Evolutionary conservation across 805 yeast genomes (phyloP), one percentile per base, ranked within the genome.

Genomic region (Komagataella kurtzmanii): DNA sequence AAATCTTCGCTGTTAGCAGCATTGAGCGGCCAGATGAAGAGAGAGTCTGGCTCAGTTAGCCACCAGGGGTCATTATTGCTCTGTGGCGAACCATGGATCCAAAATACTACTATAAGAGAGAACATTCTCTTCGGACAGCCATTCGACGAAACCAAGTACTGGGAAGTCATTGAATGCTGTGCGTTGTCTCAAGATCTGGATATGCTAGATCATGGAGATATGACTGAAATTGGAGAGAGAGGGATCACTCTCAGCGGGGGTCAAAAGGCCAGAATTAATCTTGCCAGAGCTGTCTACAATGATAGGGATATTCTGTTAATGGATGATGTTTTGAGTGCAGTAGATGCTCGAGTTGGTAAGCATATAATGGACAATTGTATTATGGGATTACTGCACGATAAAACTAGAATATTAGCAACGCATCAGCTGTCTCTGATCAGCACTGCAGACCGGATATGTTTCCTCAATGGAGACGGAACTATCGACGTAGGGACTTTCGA

Each of bases 381-480:
- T 47, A 56, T 75, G 54, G 89, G 86, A 0, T 54, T 79, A 24
- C 61, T 88, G 54, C 66, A 68, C 45, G 64, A 66, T 17, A 79
- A 75, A 58, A 88, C 96, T 0, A 73, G 93, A 58, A 59, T 88
- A 8, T 70, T 88, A 59, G 95, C 95, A 2, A 88, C 96, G 0
- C 96, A 88, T 64, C 95, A 88, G 62, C 69, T 88, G 50, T 78
- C 88, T 5, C 69, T 88, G 54, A 76, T 88, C 54, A 78, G 77
- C 18, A 66, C 74, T 52, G 93, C 95, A 17, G 88, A 83, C 61
- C 72, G 83, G 48, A 68, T 88, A 36, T 72, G 88, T 10, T 85
- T 83, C 54, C 65, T 88, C 57, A 77, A 80, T 58, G 80, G 84
- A 17, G 85, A 83, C 51, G 81, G 88, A 0, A 59, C 75, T 0